Base-by-base conservation (phyloP, 768 basidiomycete genomes). In the Agaricus blazei region DNA sequence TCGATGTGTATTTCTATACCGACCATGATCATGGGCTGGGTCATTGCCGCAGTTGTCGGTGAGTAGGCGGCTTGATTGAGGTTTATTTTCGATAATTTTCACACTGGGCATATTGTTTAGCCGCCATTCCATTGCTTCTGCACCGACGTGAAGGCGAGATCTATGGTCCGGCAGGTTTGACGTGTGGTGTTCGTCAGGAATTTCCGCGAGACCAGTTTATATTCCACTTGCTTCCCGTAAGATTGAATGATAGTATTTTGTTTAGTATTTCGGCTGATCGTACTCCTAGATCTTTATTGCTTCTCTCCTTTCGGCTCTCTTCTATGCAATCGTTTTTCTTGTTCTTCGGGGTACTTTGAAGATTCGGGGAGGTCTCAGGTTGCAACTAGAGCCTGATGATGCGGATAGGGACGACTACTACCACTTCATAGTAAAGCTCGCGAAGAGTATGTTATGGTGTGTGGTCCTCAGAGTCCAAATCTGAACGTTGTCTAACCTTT, bases 361-460 rank as follows among this genome's bases (percentile, higher is more conserved):
- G 15, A 70, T 82, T 61, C 74, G 72, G 57, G 73, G 74, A 37
- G 80, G 80, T n/a, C 63, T 83, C 34, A 80, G 74, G 60, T 56
- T 85, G 29, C 77, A 70, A 37, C 62, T 82, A 49, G 73, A 79
- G 59, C 77, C 75, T 28, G 67, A 77, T 34, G 72, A 69, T 38
- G 65, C 64, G 26, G 60, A 67, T 24, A 64, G 60, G 1, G 74
- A 77, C 49, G 77, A 79, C 52, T 88, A 88, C 62, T 77, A 80
- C 55, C 75, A 72, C 26, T 87, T 88, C 63, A 73, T 89, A 27
- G 72, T 73, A 29, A 74, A 76, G n/a, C 75, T 91, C 51, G 78
- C 84, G 27, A 73, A 78, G 57, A 83, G 79, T 54, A 85, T 89
- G 84, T 71, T 88, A 44, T 90, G 85, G 88, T 88, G 60, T 53